Percentiles rank a stretch among this genome's conserved stretches.
phyloP scores from a whole-genome alignment of 1,284 basidiomycete species.

The Trametes versicolor region DNA sequence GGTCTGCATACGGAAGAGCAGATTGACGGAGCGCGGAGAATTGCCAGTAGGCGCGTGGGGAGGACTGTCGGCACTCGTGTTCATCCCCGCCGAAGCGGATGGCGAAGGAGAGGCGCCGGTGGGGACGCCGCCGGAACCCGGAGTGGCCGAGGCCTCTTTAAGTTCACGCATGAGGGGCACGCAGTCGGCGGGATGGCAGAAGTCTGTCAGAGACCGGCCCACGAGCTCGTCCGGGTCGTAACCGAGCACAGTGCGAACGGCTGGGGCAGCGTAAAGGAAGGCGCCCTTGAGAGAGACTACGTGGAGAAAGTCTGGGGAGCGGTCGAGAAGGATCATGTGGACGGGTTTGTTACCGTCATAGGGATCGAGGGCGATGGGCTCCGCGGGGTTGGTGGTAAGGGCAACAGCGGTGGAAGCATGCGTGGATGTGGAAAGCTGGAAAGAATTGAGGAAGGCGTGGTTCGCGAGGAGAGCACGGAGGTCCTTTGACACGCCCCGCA shows the following conservation, averaged over 20 bases:
- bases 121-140: conserved; percentile 26
- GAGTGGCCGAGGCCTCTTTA: conserved; percentile 75
- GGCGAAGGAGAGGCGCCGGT: conserved; percentile 7
- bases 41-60: conserved; percentile 28
- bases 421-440: conserved; percentile 48
- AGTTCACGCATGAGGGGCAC: conserved; percentile 93
- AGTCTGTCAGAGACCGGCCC: conserved; percentile 78
- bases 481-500: conserved; percentile 52
- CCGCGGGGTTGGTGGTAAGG: conserved; percentile 33
- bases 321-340: conserved; percentile 75
- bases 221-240: conserved; percentile 87
- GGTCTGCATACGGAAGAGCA: conserved; percentile 80
- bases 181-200: conserved; percentile 90
- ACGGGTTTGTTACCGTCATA: conserved; percentile 58
- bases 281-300: conserved; percentile 94
- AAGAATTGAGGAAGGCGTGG: conserved; percentile 48
- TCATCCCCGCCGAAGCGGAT: conserved; percentile 16
- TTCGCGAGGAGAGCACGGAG: conserved; percentile 52
- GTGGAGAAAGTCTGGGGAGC: conserved; percentile 83
- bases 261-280: conserved; percentile 91
- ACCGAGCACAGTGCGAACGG: conserved; percentile 79
- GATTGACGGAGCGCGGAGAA: conserved; percentile 63
- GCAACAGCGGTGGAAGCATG: conserved; percentile 37
- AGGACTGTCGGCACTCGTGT: conserved; percentile 13
- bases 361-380: conserved; percentile 36